Percentiles rank a stretch among this genome's conserved stretches.
Evolutionary conservation across 257 asterid species (phyloP).

Genomic region (Solanum bulbocastanum): DNA sequence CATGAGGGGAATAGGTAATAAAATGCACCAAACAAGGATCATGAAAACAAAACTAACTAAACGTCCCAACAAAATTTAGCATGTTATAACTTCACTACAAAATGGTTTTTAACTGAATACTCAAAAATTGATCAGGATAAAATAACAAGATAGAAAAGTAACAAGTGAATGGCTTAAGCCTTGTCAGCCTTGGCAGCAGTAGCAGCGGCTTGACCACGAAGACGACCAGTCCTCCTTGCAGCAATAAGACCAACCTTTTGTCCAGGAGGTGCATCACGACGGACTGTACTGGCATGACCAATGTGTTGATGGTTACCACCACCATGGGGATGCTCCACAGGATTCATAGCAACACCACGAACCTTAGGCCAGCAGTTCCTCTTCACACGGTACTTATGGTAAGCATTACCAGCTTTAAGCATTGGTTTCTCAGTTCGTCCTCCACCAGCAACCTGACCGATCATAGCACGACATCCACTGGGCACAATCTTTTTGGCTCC

Average conservation of each 20-base stretch:
- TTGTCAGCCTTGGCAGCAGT: constrained; percentile 37
- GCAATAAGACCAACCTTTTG: constrained; percentile 61
- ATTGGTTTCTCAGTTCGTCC: constrained; percentile 16
- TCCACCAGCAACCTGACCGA: constrained; percentile 13
- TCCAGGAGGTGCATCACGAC: constrained; percentile 62
- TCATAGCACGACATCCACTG: constrained; percentile 9
- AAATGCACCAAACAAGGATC: neutral
- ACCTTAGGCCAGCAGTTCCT: constrained; percentile 19
- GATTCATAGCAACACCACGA: constrained; percentile 41
- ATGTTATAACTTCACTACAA: neutral
- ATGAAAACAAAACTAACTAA: neutral
- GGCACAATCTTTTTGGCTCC: constrained; percentile 13
- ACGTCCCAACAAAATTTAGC: neutral
- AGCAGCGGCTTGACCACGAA: constrained; percentile 62
- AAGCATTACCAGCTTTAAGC: constrained; percentile 5
- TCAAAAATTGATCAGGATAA: neutral
- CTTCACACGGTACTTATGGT: constrained; percentile 40
- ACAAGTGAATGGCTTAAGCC: constrained; percentile 2
- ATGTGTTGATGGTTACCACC: constrained; percentile 66
- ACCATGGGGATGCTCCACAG: constrained; percentile 67
- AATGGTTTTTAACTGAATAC: neutral
- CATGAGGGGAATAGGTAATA: neutral
- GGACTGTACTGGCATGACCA: constrained; percentile 55
- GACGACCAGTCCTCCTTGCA: constrained; percentile 54
- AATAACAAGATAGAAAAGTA: neutral